Evolutionary conservation across 148 eudicot genomes (phyloP).

Genomic region (Vaccinium myrtillus): DNA sequence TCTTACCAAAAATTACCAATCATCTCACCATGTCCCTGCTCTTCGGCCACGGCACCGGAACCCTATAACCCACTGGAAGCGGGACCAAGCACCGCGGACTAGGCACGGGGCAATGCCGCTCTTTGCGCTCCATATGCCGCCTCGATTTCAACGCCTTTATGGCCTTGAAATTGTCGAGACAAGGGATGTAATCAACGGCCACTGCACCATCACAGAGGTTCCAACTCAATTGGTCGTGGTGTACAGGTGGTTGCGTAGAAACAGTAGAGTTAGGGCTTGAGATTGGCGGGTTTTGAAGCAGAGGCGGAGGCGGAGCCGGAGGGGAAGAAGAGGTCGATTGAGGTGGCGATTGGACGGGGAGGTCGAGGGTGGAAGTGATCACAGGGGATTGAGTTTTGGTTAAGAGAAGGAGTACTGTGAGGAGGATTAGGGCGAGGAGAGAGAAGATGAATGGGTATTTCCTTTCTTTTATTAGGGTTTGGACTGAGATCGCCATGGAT

Average conservation of each 20-base stretch:
- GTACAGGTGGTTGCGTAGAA: not conserved
- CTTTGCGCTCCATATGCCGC: conserved; percentile 84
- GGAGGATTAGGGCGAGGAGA: conserved; percentile 48
- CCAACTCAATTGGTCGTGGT: conserved; percentile 36
- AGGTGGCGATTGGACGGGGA: not conserved
- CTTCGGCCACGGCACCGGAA: conserved; percentile 83
- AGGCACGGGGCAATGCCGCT: conserved; percentile 75
- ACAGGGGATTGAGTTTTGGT: conserved; percentile 37
- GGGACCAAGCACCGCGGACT: conserved; percentile 55
- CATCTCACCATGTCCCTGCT: conserved; percentile 99
- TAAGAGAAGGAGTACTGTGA: conserved; percentile 44
- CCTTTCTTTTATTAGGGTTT: conserved; percentile 43
- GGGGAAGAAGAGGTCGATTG: conserved; percentile 1
- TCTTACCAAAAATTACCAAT: conserved; percentile 67
- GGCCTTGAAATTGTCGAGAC: conserved; percentile 57
- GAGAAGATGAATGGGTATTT: conserved; percentile 66
- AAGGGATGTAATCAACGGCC: conserved; percentile 85
- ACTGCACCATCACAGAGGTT: conserved; percentile 41
- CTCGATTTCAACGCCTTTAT: conserved; percentile 63
- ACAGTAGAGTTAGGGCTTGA: not conserved
- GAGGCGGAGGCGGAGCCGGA: conserved; percentile 4
- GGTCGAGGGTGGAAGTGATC: conserved; percentile 20
- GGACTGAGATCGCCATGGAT: conserved; percentile 54
- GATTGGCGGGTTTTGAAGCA: not conserved
- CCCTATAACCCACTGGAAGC: conserved; percentile 66